These are phyloP conservation scores for Triadica sebifera DNA, from an alignment of 345 rosid species.

Conservation along the genomic window DNA sequence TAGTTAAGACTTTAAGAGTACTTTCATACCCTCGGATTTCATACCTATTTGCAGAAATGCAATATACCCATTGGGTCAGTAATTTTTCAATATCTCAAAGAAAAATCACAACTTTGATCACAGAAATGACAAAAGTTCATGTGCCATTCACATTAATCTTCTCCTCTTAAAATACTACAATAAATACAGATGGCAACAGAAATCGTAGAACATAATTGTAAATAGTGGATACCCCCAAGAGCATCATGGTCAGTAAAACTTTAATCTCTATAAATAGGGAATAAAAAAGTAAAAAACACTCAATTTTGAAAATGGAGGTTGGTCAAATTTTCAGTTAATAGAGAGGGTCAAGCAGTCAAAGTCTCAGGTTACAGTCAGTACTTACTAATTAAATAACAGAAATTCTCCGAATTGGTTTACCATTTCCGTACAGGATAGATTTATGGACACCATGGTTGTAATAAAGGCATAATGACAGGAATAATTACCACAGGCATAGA, in stretches of 20 bases:
- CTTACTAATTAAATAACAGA: too few relatives aligned
- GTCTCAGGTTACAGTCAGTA: too few relatives aligned
- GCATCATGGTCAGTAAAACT: not conserved
- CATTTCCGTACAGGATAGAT: too few relatives aligned
- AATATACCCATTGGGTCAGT: not conserved
- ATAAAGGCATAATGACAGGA: too few relatives aligned
- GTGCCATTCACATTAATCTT: not conserved
- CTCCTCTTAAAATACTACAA: not conserved
- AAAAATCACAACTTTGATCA: not conserved
- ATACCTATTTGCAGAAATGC: not conserved
- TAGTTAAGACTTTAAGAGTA: slow-evolving; percentile 1
- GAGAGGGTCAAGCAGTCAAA: not conserved
- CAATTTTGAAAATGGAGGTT: not conserved
- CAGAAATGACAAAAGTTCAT: not conserved
- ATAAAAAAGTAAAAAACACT: not conserved
- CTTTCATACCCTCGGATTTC: slow-evolving; percentile 6
- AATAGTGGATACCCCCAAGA: not conserved
- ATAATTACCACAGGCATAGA: too few relatives aligned
- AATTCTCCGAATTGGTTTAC: too few relatives aligned
- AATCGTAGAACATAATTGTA: not conserved
- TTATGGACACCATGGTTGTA: too few relatives aligned
- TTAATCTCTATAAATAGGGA: not conserved
- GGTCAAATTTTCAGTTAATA: slow-evolving; percentile 9
- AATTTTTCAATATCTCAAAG: not conserved
- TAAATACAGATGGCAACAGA: not conserved